Conservation (phyloP, 208 protist species). For the Phytomonas sp. region DNA sequence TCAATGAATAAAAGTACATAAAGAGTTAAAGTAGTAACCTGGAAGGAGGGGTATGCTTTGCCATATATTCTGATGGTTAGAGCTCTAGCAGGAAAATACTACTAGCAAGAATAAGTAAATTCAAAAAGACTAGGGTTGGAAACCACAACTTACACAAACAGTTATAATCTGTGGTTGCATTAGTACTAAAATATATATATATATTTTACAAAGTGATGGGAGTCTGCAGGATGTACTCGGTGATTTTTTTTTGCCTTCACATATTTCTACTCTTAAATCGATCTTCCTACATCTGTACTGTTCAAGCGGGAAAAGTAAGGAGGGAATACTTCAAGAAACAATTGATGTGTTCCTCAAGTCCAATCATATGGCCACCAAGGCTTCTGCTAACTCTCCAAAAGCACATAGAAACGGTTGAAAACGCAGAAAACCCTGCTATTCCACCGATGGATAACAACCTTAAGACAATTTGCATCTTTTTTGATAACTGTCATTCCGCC, state of each 20-base stretch:
- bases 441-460: constrained; percentile 25
- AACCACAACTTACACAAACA: not conserved
- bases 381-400: constrained; percentile 30
- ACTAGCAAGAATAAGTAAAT: not conserved
- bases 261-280: constrained; percentile 8
- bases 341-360: not conserved
- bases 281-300: constrained; percentile 1
- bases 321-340: not conserved
- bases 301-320: not conserved
- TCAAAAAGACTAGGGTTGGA: not conserved
- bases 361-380: constrained; percentile 46
- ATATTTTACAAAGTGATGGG: not conserved
- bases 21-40: not conserved
- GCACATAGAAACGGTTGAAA: constrained; percentile 58
- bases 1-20: not conserved
- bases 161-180: not conserved
- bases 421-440: constrained; percentile 32
- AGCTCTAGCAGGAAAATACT: not conserved
- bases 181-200: not conserved
- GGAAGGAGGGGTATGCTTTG: not conserved
- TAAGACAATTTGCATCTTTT: constrained; percentile 49
- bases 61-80: not conserved
- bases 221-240: not conserved
- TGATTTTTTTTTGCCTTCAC: constrained; percentile 11
- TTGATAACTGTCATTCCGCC: constrained; percentile 22